A percentile compares a stretch with the other conserved stretches of the same genome.
phyloP scores from a whole-genome alignment of 2,329 filamentous ascomycete genomes.

The Alternaria brassicae region DNA sequence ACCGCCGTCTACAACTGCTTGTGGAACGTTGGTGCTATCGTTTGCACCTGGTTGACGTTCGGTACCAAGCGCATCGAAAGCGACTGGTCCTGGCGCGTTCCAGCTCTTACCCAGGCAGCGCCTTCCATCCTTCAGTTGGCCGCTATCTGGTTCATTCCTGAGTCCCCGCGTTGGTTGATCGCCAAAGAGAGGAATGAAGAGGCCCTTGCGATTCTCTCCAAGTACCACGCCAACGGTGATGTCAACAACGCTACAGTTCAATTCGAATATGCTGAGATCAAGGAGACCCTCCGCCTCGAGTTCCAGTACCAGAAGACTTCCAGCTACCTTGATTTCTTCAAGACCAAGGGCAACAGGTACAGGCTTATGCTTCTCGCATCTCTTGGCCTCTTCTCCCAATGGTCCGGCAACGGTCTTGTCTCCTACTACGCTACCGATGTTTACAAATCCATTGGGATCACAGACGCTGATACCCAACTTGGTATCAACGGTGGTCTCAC shows the following conservation, averaged over 20 bases:
- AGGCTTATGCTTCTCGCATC: constrained; percentile 68
- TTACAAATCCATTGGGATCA: constrained; percentile 68
- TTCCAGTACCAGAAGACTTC: constrained; percentile 57
- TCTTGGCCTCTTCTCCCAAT: constrained; percentile 71
- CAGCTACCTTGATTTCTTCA: constrained; percentile 67
- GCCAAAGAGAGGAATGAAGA: constrained; percentile 69
- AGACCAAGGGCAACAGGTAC: constrained; percentile 69
- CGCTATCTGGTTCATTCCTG: constrained; percentile 71
- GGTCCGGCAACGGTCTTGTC: constrained; percentile 71
- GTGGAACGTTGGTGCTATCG: constrained; percentile 66
- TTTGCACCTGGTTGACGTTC: constrained; percentile 67
- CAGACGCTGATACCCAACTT: constrained; percentile 45
- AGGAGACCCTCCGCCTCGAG: constrained; percentile 67
- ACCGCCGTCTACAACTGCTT: constrained; percentile 73
- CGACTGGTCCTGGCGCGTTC: constrained; percentile 61
- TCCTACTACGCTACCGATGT: constrained; percentile 71
- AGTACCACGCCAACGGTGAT: constrained; percentile 70
- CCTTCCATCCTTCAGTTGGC: constrained; percentile 63
- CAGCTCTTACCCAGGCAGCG: constrained; percentile 60
- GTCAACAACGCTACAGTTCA: constrained; percentile 66
- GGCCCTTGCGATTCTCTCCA: constrained; percentile 66
- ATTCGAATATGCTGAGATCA: constrained; percentile 72
- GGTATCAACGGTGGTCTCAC: constrained; percentile 64
- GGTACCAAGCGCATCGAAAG: constrained; percentile 50
- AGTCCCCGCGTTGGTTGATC: constrained; percentile 65